phyloP scores from a whole-genome alignment of 2,329 filamentous ascomycete species.

The Sporothrix mexicana region DNA sequence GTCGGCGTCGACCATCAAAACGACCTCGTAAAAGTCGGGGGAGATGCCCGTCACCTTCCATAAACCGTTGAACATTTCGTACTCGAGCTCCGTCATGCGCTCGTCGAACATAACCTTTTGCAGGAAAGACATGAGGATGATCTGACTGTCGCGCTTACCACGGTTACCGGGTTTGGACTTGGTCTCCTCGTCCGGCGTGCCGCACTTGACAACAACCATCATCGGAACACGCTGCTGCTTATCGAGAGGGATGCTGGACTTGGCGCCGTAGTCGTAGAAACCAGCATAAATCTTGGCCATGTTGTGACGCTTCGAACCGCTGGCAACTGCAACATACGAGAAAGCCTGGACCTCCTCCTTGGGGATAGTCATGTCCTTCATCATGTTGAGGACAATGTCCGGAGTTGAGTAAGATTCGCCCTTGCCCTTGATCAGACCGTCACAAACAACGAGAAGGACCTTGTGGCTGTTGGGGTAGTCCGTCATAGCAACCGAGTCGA shows the following conservation, averaged over 20 bases:
- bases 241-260: conserved; percentile 77
- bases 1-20: conserved; percentile 99
- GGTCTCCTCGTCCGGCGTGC: conserved; percentile 82
- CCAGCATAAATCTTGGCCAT: conserved; percentile 99
- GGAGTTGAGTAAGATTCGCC: conserved; percentile 87
- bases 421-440: conserved; percentile 95
- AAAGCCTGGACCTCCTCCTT: conserved; percentile 85
- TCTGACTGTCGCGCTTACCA: conserved; percentile 98
- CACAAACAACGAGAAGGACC: conserved; percentile 92
- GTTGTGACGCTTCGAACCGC: conserved; percentile 96
- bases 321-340: conserved; percentile 95
- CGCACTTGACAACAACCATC: conserved; percentile 95
- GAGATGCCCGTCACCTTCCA: conserved; percentile 99
- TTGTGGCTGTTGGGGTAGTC: conserved; percentile 99
- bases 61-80: conserved; percentile 98
- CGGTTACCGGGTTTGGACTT: conserved; percentile 93
- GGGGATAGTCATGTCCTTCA: conserved; percentile 84
- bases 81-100: conserved; percentile 98
- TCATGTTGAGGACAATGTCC: conserved; percentile 89
- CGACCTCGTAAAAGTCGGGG: conserved; percentile 95
- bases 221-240: conserved; percentile 97
- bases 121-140: conserved; percentile 98
- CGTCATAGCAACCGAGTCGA: conserved; percentile 95
- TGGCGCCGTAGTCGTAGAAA: conserved; percentile 93
- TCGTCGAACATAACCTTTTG: conserved; percentile 99